phyloP scores from a whole-genome alignment of 2,329 filamentous ascomycete species.

The Hymenoscyphus albidus region DNA sequence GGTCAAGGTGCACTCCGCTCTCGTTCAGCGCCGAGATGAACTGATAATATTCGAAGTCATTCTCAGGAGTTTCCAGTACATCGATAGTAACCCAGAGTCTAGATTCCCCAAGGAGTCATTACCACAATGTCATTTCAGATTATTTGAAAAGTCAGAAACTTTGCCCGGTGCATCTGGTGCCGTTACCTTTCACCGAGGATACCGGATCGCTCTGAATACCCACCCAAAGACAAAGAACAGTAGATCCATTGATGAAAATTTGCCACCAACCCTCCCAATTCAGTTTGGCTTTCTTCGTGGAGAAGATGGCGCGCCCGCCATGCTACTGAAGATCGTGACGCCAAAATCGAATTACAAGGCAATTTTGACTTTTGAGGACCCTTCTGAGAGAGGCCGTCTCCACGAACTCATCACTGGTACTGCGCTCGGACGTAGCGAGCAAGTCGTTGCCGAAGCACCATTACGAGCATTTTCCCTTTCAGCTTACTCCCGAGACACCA shows the following conservation, averaged over 20 bases:
- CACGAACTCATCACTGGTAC: conserved; percentile 72
- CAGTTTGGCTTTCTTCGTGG: conserved; percentile 74
- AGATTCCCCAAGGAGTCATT: conserved; percentile 74
- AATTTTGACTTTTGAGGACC: conserved; percentile 72
- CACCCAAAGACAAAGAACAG: conserved; percentile 73
- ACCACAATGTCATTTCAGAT: conserved; percentile 63
- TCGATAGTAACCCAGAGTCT: conserved; percentile 67
- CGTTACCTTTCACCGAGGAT: conserved; percentile 72
- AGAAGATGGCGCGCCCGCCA: conserved; percentile 62
- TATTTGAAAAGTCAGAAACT: conserved; percentile 70
- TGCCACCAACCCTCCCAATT: conserved; percentile 63
- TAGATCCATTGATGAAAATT: conserved; percentile 68
- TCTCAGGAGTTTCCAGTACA: conserved; percentile 74
- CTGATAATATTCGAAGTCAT: conserved; percentile 63
- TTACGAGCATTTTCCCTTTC: conserved; percentile 62
- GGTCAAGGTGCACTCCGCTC: conserved; percentile 66
- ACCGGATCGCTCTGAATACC: conserved; percentile 73
- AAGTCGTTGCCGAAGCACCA: conserved; percentile 65
- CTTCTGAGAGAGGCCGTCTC: conserved; percentile 65
- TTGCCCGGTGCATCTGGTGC: conserved; percentile 69
- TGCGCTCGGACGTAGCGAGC: conserved; percentile 63
- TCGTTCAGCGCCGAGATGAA: conserved; percentile 69
- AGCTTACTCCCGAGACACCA: conserved; percentile 45
- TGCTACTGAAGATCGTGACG: conserved; percentile 60
- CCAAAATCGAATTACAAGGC: conserved; percentile 52